Conservation (phyloP, 371 early-diverging fungal genomes). For the Paraphysoderma sedebokerense region DNA sequence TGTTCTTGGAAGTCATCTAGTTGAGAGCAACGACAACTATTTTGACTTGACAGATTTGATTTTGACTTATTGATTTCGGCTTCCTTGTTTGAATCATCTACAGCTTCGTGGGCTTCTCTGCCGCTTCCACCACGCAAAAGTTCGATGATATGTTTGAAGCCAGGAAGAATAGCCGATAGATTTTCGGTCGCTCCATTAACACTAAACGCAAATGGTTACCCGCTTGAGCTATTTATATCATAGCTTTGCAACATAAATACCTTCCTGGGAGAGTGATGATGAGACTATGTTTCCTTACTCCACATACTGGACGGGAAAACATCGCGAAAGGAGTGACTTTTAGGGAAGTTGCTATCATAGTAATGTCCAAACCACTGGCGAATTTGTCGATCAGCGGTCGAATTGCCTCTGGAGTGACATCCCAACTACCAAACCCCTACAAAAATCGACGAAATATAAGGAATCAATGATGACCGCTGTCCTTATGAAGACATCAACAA, state of each 20-base stretch:
- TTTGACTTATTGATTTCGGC: not conserved
- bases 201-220: too few species aligned
- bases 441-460: too few species aligned
- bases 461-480: too few species aligned
- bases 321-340: slow-evolving; percentile 73
- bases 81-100: slow-evolving; percentile 32
- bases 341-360: slow-evolving; percentile 51
- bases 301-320: slow-evolving; percentile 66
- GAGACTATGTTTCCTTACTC: slow-evolving; percentile 44
- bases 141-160: slow-evolving; percentile 69
- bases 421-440: slow-evolving; percentile 65
- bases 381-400: slow-evolving; percentile 42
- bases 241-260: too few species aligned
- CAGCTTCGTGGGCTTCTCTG: slow-evolving; percentile 22
- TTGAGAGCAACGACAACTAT: not conserved
- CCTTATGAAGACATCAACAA: too few species aligned
- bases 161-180: slow-evolving; percentile 38
- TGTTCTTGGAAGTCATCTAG: not conserved
- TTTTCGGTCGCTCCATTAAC: slow-evolving; percentile 72
- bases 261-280: slow-evolving; percentile 79
- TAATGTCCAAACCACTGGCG: slow-evolving; percentile 55
- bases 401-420: slow-evolving; percentile 76
- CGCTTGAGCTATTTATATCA: too few species aligned
- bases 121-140: slow-evolving; percentile 33
- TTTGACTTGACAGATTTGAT: slow-evolving; percentile 1